Base-by-base conservation (phyloP, 345 rosid genomes). In the Rhodamnia argentea region DNA sequence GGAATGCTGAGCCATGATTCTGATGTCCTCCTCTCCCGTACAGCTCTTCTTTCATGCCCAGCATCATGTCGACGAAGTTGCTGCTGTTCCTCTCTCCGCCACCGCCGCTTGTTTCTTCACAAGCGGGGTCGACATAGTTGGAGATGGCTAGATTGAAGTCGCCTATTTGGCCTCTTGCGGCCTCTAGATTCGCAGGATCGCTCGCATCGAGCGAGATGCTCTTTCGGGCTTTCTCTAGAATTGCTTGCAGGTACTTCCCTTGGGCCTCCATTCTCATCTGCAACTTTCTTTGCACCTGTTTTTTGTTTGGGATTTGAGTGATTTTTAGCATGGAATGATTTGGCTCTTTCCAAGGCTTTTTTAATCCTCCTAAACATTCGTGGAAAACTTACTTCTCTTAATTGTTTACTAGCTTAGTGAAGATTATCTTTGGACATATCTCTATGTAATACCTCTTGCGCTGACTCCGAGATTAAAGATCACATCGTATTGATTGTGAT, bases 261-360 rank as follows among this genome's bases (percentile, higher is more conserved):
- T 97, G 98, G 52, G 94, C 95, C 84, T 96, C 99, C 85, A 96
- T 96, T 87, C 99, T 95, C 95, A 93, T 93, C 86, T 96, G 93
- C 40, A 97, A 85, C 88, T 88, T 94, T 85, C 91, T 90, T 82
- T 95, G 95, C 23, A 96, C 98, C 99, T 95, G 87, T 82, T 55
- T 27, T 44, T 52, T 23, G 42, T 56, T 29, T 53, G 26, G 42
- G 23, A 15, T 29, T 23, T 20, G 70, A 7, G 50, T 55, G 16
- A 55, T 27, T 16, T 1, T 29, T 37, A 37, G 47, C 81, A 37
- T 20, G 81, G 5, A 5, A 18, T 37, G 47, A 70, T 70, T 70
- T 37, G 81, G 26, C 26, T 37, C 47, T 70, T 70, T 37, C 78
- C 81, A 37, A 37, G 47, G 47, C 81, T 37, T 37, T 37, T 37